Evolutionary conservation across 225 moss, liverwort and hornwort genomes (phyloP), one percentile per base, ranked within the genome.

Genomic region (Thuidium tamariscinum): DNA sequence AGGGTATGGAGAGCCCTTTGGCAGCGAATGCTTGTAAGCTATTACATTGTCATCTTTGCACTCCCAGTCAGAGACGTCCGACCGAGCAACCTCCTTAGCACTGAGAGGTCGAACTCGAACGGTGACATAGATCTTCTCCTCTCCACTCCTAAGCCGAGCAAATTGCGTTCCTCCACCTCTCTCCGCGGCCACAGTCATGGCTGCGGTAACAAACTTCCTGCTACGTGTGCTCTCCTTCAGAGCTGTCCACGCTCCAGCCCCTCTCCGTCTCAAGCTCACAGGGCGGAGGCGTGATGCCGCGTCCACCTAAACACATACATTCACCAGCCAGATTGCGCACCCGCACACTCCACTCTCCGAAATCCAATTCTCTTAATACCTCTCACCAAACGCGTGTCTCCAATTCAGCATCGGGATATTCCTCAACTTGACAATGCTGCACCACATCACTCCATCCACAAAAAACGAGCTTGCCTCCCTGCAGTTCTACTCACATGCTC

Each of bases 101-200:
- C 95, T 99, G 74, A 99, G 89, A 37, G 98, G 98, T 67, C 98
- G 93, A 20, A 99, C 97, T 57, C 98, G 90, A 61, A 99, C 97
- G 18, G 97, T 99, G 23, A 97, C 97, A 86, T 91, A 99, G 39
- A 99, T 97, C 82, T 99, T 99, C 90, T 99, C 98, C 83, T 99
- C 98, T 11, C 97, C 94, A 76, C 94, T 93, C 64, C 86, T 86
- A 77, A 89, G 83, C 82, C 88, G 93, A 64, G 92, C 66, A 39
- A 86, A 84, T 81, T 85, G 90, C 46, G 88, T 81, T 74, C 88
- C 88, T 78, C 89, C 92, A 73, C 89, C 85, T 57, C 87, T 91
- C 86, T 91, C 93, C 74, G 74, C 81, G 20, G 89, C 89, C 91
- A 93, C 89, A 86, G 93, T 91, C 93, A 93, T 93, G 75, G 79